Evolutionary conservation across 306 rosid genomes (phyloP).

Genomic region (Cucurbita maxima): DNA sequence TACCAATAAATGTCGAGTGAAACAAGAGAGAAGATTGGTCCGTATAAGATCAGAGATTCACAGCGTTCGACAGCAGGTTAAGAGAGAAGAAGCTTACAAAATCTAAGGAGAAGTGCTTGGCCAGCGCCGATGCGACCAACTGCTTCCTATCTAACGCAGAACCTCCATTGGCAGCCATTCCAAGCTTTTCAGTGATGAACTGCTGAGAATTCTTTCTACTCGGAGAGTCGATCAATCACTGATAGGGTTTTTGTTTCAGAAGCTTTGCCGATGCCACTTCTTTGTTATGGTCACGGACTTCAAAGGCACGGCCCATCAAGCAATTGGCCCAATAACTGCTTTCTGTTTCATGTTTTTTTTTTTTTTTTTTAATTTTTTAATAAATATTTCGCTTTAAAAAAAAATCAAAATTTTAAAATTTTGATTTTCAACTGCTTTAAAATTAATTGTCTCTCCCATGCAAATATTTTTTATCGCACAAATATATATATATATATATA

Average conservation of each 20-base stretch:
- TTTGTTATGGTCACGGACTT: neutral
- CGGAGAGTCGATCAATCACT: neutral
- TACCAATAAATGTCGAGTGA: neutral
- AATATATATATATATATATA: too few species aligned
- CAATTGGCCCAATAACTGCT: neutral
- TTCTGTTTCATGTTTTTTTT: neutral
- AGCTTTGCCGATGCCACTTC: neutral
- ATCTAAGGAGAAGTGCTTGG: conserved; percentile 41
- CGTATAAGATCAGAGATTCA: neutral
- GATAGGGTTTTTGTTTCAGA: neutral
- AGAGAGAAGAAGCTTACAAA: conserved; percentile 32
- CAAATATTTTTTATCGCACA: too few species aligned
- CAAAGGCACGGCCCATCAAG: neutral
- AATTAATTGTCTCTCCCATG: too few species aligned
- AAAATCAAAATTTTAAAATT: too few species aligned
- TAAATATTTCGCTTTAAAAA: too few species aligned
- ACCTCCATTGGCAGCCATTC: conserved; percentile 38
- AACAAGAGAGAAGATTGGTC: neutral
- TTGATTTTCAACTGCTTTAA: too few species aligned
- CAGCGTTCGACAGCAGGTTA: neutral
- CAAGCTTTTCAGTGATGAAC: neutral
- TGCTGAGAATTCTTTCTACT: neutral
- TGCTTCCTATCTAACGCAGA: conserved; percentile 22
- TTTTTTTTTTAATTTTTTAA: too few species aligned
- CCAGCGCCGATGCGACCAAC: conserved; percentile 36